These are phyloP conservation scores for Cladophialophora psammophila DNA, from an alignment of 2,329 filamentous ascomycete species.

Conservation along the genomic window DNA sequence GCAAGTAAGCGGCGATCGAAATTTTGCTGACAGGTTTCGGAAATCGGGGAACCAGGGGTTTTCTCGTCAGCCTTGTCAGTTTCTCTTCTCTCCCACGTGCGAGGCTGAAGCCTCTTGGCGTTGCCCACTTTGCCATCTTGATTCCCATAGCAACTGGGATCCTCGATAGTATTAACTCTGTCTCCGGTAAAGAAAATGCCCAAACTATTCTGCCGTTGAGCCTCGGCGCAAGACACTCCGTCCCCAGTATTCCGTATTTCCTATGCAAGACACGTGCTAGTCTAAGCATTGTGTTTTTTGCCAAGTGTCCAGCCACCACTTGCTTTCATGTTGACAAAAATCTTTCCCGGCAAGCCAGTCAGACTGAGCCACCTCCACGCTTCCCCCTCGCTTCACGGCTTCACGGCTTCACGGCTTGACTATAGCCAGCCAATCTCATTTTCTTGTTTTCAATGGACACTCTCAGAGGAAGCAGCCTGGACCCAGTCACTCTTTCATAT, in stretches of 20 bases:
- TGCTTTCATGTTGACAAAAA: not conserved
- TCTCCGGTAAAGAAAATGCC: not conserved
- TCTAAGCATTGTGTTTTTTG: not conserved
- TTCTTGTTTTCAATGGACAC: conserved; percentile 11
- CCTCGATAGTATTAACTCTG: not conserved
- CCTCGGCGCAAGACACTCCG: not conserved
- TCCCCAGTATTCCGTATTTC: not conserved
- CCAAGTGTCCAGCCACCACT: not conserved
- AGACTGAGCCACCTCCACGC: not conserved
- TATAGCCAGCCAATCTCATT: not conserved
- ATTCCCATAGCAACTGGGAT: no score
- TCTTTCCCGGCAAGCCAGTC: not conserved
- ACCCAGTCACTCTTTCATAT: conserved; percentile 50
- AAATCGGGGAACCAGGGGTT: not conserved
- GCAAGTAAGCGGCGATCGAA: not conserved
- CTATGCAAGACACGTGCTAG: not conserved
- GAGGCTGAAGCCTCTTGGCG: conserved; percentile 11
- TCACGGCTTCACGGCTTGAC: conserved; percentile 8
- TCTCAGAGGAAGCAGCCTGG: conserved; percentile 27
- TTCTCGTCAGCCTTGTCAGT: conserved; percentile 2
- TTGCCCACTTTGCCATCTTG: no score
- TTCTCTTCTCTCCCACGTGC: conserved; percentile 5
- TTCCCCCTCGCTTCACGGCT: not conserved
- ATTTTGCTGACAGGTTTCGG: not conserved
- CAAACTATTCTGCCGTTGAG: not conserved